Evolutionary conservation across 495 filamentous ascomycete genomes (phyloP).

Genomic region (Aspergillus mulundensis): DNA sequence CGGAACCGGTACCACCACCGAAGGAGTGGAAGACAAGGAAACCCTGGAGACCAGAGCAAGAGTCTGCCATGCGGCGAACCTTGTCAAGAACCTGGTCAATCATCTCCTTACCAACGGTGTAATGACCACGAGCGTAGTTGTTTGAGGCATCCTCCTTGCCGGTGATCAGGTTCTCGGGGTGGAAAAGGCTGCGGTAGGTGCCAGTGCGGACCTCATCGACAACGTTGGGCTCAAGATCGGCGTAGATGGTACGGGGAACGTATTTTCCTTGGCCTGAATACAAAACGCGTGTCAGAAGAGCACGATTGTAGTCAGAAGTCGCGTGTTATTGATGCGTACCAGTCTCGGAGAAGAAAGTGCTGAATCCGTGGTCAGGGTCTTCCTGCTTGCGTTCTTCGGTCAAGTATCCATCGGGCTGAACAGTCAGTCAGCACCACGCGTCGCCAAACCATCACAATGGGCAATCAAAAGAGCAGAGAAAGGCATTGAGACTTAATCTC

Average conservation of each 20-base stretch:
- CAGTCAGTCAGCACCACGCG: conserved; percentile 19
- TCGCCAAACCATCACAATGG: not conserved
- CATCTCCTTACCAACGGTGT: conserved; percentile 98
- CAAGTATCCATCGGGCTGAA: conserved; percentile 94
- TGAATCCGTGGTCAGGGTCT: conserved; percentile 95
- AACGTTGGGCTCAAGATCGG: conserved; percentile 99
- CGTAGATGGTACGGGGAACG: conserved; percentile 98
- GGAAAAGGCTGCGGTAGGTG: conserved; percentile 92
- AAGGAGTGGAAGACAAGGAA: conserved; percentile 99
- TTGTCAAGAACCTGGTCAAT: conserved; percentile 96
- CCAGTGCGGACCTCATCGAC: conserved; percentile 99
- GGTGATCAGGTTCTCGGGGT: conserved; percentile 98
- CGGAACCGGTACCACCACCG: conserved; percentile 96
- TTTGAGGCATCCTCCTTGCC: conserved; percentile 99
- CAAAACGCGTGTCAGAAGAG: conserved; percentile 16
- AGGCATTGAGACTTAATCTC: not conserved
- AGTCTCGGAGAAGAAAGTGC: conserved; percentile 99
- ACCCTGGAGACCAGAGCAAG: conserved; percentile 94
- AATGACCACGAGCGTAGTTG: conserved; percentile 98
- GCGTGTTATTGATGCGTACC: conserved; percentile 51
- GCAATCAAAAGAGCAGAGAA: not conserved
- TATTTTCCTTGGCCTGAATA: conserved; percentile 90
- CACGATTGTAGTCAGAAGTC: conserved; percentile 10
- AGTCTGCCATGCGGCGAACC: conserved; percentile 92
- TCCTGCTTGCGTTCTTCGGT: conserved; percentile 97